A percentile compares a stretch with the other conserved stretches of the same genome.
Evolutionary conservation across 495 filamentous ascomycete species (phyloP).

Genomic region (Terfezia claveryi): DNA sequence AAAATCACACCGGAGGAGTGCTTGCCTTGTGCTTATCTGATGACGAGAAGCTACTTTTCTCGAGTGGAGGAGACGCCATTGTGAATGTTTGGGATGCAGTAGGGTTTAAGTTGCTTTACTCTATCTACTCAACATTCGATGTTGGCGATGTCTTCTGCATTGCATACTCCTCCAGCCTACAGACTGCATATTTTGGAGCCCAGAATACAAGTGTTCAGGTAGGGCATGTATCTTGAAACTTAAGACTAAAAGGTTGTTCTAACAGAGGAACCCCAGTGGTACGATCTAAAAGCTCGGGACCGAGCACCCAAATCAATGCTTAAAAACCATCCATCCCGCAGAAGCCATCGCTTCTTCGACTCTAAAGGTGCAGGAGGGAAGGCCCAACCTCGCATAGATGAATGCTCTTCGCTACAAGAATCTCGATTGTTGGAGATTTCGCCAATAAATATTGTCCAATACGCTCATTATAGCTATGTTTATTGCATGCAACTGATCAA

Average conservation of each 20-base stretch:
- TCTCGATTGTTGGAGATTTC: constrained; percentile 60
- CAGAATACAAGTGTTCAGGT: constrained; percentile 87
- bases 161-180: constrained; percentile 51
- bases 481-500: constrained; percentile 78
- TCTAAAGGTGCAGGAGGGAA: constrained; percentile 58
- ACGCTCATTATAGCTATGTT: constrained; percentile 84
- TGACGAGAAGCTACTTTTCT: constrained; percentile 60
- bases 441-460: constrained; percentile 57
- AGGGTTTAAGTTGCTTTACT: constrained; percentile 49
- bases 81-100: constrained; percentile 60
- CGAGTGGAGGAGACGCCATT: constrained; percentile 79
- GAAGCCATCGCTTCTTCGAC: constrained; percentile 91
- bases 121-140: constrained; percentile 83
- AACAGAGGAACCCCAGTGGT: constrained; percentile 18
- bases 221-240: background rate
- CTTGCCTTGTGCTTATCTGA: constrained; percentile 60
- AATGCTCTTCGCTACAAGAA: constrained; percentile 27
- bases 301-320: constrained; percentile 37
- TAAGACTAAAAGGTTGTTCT: too few relatives aligned
- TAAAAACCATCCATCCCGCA: constrained; percentile 47
- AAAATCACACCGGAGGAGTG: constrained; percentile 76
- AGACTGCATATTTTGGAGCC: constrained; percentile 76
- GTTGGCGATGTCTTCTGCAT: constrained; percentile 92
- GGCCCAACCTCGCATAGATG: constrained; percentile 41
- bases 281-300: constrained; percentile 26